Percentiles rank a stretch among this genome's conserved stretches.
Evolutionary conservation across 257 asterid genomes (phyloP).

Genomic region (Jacaranda copaia): DNA sequence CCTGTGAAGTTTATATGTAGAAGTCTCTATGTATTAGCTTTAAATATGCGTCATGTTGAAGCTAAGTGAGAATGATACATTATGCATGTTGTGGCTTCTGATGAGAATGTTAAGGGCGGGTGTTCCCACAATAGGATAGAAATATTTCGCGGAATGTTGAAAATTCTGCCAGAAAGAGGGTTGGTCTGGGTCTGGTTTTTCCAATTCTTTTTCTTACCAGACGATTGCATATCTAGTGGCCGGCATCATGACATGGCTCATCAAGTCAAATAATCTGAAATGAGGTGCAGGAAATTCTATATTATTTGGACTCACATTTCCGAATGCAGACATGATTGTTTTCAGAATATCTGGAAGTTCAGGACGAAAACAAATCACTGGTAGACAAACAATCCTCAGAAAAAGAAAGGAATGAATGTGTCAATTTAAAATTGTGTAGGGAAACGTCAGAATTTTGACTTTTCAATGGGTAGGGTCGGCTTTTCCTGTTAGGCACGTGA

Average conservation of each 20-base stretch:
- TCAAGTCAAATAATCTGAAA: conserved; percentile 41
- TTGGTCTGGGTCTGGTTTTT: not conserved
- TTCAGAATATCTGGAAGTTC: conserved; percentile 7
- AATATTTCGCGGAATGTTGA: conserved; percentile 28
- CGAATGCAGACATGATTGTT: conserved; percentile 18
- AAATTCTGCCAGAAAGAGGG: not conserved
- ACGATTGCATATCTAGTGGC: not conserved
- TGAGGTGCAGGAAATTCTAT: conserved; percentile 19
- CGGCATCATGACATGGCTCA: conserved; percentile 22
- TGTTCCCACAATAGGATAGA: conserved; percentile 22
- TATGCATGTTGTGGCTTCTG: not conserved
- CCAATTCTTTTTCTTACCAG: not conserved
- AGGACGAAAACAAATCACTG: conserved; percentile 2
- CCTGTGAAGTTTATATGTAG: too few species aligned
- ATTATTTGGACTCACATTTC: conserved; percentile 30
- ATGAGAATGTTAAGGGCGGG: not conserved
- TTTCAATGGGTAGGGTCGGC: not conserved
- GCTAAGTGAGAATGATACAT: too few species aligned
- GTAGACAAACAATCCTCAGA: not conserved
- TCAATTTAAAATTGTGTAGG: not conserved
- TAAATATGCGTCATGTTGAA: too few species aligned
- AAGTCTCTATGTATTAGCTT: too few species aligned
- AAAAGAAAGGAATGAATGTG: not conserved
- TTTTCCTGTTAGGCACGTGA: not conserved
- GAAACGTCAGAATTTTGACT: not conserved